These are phyloP conservation scores for Penicillium sp. DNA, from an alignment of 2,329 filamentous ascomycete genomes.

Conservation along the genomic window DNA sequence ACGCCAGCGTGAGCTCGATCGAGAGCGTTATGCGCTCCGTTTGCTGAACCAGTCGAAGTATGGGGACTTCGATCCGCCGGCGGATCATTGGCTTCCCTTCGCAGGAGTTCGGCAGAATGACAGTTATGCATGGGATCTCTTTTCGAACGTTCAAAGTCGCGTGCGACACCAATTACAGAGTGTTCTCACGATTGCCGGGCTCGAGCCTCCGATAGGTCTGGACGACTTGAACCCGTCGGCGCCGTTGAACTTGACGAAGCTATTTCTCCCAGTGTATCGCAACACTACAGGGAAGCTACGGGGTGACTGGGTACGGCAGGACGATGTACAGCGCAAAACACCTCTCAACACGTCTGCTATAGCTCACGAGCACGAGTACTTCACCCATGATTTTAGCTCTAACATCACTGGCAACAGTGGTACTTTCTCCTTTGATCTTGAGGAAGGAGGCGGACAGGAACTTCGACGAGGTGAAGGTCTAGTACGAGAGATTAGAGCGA, in stretches of 20 bases:
- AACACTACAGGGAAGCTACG: slow-evolving; percentile 75
- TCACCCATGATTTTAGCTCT: slow-evolving; percentile 65
- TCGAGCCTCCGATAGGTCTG: slow-evolving; percentile 29
- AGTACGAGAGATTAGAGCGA: slow-evolving; percentile 67
- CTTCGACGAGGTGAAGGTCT: slow-evolving; percentile 47
- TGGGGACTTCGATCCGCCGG: slow-evolving; percentile 50
- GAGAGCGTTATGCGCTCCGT: slow-evolving; percentile 52
- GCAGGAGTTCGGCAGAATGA: slow-evolving; percentile 74
- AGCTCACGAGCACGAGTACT: slow-evolving; percentile 65
- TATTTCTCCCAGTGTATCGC: slow-evolving; percentile 62
- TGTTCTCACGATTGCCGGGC: slow-evolving; percentile 32
- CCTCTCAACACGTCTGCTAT: slow-evolving; percentile 65
- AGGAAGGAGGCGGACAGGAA: slow-evolving; percentile 49
- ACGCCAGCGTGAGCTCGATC: slow-evolving; percentile 49
- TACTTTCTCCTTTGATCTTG: slow-evolving; percentile 66
- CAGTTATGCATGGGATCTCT: slow-evolving; percentile 73
- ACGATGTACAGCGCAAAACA: slow-evolving; percentile 46
- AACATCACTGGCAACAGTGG: slow-evolving; percentile 76
- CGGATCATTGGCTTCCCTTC: slow-evolving; percentile 62
- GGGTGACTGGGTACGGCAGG: slow-evolving; percentile 69
- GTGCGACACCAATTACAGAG: slow-evolving; percentile 56
- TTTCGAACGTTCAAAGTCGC: slow-evolving; percentile 64
- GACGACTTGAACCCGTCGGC: slow-evolving; percentile 24
- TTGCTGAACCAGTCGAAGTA: slow-evolving; percentile 52
- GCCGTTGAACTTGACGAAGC: slow-evolving; percentile 36